Evolutionary conservation across 345 rosid genomes (phyloP), one percentile per base, ranked within the genome.

Genomic region (Mallotus nudiflorus): DNA sequence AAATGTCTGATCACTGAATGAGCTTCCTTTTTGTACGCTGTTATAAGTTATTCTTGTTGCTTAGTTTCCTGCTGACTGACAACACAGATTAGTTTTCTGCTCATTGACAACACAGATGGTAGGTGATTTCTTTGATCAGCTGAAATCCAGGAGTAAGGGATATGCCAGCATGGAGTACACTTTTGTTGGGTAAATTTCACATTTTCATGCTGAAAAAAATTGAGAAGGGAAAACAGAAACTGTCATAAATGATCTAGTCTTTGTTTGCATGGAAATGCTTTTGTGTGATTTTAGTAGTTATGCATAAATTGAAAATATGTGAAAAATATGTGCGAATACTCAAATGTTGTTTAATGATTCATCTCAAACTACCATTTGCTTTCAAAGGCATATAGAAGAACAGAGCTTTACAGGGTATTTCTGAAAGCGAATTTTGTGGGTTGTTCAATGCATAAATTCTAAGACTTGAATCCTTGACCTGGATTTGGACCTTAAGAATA

Each of bases 111-210:
- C 65, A 54, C 85, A 95, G 99, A 95, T 95, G 99, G 96, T 95
- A 61, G 99, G 99, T 33, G 99, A 95, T 85, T 95, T 95, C 82
- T 95, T 91, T 77, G 99, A 95, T 72, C 99, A 91, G 72, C 79
- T 95, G 40, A 95, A 95, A 81, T 95, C 99, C 60, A 87, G 91
- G 79, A 88, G 92, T 76, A 95, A 92, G 80, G 99, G 99, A 46
- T 95, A 95, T 86, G 99, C 96, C 42, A 95, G 99, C 91, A 90
- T 95, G 99, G 99, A 95, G 75, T 95, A 95, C 78, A 85, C 85
- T 24, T 83, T 95, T 77, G 33, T 84, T 28, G 97, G 97, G 99
- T 91, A 81, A 81, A 79, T 82, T 42, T 62, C 65, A 31, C 66
- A 65, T 53, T 35, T 66, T 50, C 25, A 63, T 42, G 67, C 49